Evolutionary conservation across 176 grass and related monocot species (phyloP).

Genomic region (Aegilops longissima): DNA sequence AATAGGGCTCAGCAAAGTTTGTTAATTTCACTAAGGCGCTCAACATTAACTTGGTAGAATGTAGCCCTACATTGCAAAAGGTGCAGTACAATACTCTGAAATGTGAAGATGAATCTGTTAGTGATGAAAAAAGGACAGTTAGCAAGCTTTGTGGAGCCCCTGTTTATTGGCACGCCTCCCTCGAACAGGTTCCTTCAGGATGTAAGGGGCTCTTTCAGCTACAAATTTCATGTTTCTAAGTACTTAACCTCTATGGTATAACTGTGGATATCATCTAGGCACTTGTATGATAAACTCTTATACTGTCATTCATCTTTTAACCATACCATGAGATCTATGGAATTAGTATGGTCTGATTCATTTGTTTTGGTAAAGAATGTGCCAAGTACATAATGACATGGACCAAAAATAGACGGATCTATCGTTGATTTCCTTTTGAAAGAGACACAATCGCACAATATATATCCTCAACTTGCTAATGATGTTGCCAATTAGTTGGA

Average conservation of each 20-base stretch:
- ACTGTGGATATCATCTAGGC: not conserved
- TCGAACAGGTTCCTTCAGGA: slow-evolving; percentile 94
- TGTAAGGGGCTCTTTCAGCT: slow-evolving; percentile 54
- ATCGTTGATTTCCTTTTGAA: not conserved
- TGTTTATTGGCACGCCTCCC: slow-evolving; percentile 70
- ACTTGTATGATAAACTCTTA: not conserved
- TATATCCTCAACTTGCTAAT: not conserved
- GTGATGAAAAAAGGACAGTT: slow-evolving; percentile 53
- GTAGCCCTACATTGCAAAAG: slow-evolving; percentile 74
- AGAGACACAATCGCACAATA: not conserved
- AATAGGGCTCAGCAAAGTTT: slow-evolving; percentile 83
- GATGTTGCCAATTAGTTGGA: not conserved
- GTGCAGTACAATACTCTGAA: slow-evolving; percentile 78
- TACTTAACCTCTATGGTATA: slow-evolving; percentile 1
- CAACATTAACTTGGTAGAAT: slow-evolving; percentile 92
- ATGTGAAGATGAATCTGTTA: slow-evolving; percentile 58
- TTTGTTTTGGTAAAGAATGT: slow-evolving; percentile 1
- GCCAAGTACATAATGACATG: not conserved
- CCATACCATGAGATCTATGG: not conserved
- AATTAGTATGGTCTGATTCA: not conserved
- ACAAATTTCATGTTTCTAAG: slow-evolving; percentile 23
- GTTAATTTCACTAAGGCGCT: slow-evolving; percentile 71
- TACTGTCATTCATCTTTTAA: not conserved
- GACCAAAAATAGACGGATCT: not conserved
- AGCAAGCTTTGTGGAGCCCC: slow-evolving; percentile 65